These are phyloP conservation scores for Podospora pseudopauciseta DNA, from an alignment of 495 filamentous ascomycete genomes.

Conservation along the genomic window DNA sequence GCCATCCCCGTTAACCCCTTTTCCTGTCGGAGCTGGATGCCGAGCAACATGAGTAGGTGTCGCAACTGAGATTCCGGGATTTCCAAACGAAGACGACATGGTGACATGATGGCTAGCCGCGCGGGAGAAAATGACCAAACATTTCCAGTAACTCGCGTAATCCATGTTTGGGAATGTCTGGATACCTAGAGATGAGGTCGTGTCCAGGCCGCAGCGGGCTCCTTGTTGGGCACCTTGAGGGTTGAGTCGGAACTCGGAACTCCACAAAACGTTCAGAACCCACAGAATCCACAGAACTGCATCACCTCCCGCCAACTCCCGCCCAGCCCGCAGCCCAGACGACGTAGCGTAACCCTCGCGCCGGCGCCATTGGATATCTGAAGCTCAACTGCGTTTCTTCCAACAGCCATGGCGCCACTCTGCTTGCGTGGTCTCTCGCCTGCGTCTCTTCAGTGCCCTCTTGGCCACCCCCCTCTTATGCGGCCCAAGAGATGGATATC, in stretches of 20 bases:
- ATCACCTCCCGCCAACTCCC: neutral
- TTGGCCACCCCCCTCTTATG: neutral
- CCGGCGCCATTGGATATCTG: neutral
- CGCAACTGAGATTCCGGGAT: neutral
- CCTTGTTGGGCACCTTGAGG: neutral
- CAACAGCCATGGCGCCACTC: neutral
- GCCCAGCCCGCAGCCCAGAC: neutral
- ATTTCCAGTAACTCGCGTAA: neutral
- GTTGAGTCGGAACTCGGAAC: neutral
- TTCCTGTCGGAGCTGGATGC: too few species aligned
- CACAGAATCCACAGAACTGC: neutral
- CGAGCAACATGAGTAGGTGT: too few species aligned
- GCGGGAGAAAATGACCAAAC: neutral
- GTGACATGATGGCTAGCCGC: neutral
- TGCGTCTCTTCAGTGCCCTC: neutral
- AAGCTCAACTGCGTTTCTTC: neutral
- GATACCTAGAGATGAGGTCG: too few species aligned
- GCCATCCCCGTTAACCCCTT: too few species aligned
- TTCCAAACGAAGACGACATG: neutral
- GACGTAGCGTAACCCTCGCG: neutral
- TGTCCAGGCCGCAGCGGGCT: neutral
- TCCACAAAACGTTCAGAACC: neutral
- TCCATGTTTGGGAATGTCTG: too few species aligned
- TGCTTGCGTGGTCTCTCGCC: slow-evolving; percentile 3
- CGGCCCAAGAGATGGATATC: neutral